phyloP scores from a whole-genome alignment of 768 basidiomycete genomes.

The Suillus plorans region DNA sequence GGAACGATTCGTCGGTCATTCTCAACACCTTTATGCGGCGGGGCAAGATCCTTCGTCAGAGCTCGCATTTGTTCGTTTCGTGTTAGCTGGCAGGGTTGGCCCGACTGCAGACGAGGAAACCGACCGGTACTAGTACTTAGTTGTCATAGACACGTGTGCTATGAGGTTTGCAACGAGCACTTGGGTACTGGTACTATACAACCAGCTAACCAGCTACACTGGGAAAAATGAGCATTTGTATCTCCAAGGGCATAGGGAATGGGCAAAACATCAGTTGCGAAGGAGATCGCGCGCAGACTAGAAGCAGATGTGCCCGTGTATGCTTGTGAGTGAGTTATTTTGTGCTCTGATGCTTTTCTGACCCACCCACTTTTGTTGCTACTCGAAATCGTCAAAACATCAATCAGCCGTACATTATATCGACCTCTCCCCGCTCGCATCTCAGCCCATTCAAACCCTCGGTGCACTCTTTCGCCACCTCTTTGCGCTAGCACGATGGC shows the following conservation, averaged over 20 bases:
- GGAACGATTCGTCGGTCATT: too few species aligned
- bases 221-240: too few species aligned
- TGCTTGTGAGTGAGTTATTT: conserved; percentile 53
- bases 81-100: too few species aligned
- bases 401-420: conserved; percentile 68
- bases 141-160: too few species aligned
- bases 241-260: conserved; percentile 44
- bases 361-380: neutral
- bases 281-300: conserved; percentile 55
- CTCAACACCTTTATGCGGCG: too few species aligned
- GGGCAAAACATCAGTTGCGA: conserved; percentile 80
- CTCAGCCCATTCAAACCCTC: conserved; percentile 62
- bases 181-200: too few species aligned
- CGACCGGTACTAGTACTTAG: too few species aligned
- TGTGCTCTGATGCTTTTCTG: neutral
- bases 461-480: conserved; percentile 70
- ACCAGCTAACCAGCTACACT: too few species aligned
- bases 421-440: conserved; percentile 68
- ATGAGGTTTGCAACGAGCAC: too few species aligned
- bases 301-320: conserved; percentile 61
- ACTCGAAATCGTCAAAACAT: conserved; percentile 5
- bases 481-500: conserved; percentile 75
- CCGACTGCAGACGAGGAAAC: too few species aligned
- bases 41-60: too few species aligned
- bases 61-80: too few species aligned